Percentiles rank a stretch among this genome's conserved stretches.
phyloP scores from a whole-genome alignment of 495 filamentous ascomycete species.

The Parathielavia appendiculata region DNA sequence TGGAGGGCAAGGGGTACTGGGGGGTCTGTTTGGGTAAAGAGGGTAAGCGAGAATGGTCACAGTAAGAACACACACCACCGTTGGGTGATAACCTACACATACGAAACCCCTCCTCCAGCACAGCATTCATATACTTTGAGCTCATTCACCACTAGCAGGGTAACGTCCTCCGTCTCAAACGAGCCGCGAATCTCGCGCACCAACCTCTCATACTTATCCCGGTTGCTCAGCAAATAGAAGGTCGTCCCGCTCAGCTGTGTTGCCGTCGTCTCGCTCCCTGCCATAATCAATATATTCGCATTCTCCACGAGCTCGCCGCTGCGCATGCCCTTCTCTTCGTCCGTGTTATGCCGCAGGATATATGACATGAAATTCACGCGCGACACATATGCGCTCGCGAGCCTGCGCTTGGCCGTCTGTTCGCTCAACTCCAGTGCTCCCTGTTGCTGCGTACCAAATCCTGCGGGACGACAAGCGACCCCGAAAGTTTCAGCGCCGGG shows the following conservation, averaged over 20 bases:
- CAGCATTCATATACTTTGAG: slow-evolving; percentile 7
- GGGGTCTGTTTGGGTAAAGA: background rate
- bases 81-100: background rate
- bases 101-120: slow-evolving; percentile 8
- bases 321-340: slow-evolving; percentile 6
- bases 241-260: slow-evolving; percentile 38
- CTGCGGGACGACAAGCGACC: background rate
- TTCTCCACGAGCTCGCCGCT: slow-evolving; percentile 16
- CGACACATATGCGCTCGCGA: slow-evolving; percentile 1
- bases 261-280: slow-evolving; percentile 49
- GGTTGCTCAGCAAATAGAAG: slow-evolving; percentile 33
- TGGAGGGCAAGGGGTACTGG: background rate
- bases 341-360: slow-evolving; percentile 3
- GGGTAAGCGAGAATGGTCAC: background rate
- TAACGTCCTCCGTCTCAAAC: slow-evolving; percentile 3
- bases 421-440: slow-evolving; percentile 1
- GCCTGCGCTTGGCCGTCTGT: background rate
- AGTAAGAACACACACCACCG: background rate
- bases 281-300: slow-evolving; percentile 36
- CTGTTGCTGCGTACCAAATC: background rate
- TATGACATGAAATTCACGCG: slow-evolving; percentile 6
- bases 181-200: background rate
- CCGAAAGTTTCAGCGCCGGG: background rate
- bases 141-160: background rate
- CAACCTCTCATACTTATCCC: slow-evolving; percentile 13